Evolutionary conservation across 495 filamentous ascomycete genomes (phyloP).

Genomic region (Gamarada debralockiae): DNA sequence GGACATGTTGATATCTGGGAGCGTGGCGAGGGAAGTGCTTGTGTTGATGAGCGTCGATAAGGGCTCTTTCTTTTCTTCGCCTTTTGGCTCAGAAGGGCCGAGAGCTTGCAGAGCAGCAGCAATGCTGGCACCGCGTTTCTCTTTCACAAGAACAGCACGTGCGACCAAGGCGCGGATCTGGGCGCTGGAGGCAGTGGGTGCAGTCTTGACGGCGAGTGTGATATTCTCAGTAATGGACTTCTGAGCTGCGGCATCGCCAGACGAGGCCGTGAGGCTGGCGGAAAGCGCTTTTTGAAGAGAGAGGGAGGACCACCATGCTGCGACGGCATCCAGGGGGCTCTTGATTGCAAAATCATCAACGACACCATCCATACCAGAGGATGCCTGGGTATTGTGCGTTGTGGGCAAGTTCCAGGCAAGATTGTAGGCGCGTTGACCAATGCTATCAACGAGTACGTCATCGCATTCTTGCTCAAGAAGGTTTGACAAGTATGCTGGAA

Average conservation of each 20-base stretch:
- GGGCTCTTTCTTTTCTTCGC: constrained; percentile 3
- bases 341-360: constrained; percentile 84
- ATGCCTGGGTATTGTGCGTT: constrained; percentile 53
- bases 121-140: constrained; percentile 51
- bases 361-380: constrained; percentile 74
- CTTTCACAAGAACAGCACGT: constrained; percentile 52
- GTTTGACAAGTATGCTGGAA: constrained; percentile 71
- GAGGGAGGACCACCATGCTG: constrained; percentile 84
- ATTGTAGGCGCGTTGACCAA: constrained; percentile 85
- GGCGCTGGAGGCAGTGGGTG: constrained; percentile 73
- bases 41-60: constrained; percentile 12
- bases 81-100: constrained; percentile 33
- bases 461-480: constrained; percentile 75
- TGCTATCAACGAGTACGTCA: constrained; percentile 68
- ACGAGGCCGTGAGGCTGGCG: constrained; percentile 47
- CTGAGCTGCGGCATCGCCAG: constrained; percentile 21
- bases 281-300: constrained; percentile 68
- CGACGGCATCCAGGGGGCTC: constrained; percentile 83
- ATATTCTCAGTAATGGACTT: constrained; percentile 53
- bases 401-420: constrained; percentile 84
- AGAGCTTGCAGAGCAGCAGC: constrained; percentile 49
- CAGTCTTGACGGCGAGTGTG: constrained; percentile 64
- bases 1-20: constrained; percentile 64
- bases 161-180: constrained; percentile 77
- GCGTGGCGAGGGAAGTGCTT: constrained; percentile 35